Evolutionary conservation across 139 green algal genomes (phyloP).

Genomic region (Volvox reticuliferus): DNA sequence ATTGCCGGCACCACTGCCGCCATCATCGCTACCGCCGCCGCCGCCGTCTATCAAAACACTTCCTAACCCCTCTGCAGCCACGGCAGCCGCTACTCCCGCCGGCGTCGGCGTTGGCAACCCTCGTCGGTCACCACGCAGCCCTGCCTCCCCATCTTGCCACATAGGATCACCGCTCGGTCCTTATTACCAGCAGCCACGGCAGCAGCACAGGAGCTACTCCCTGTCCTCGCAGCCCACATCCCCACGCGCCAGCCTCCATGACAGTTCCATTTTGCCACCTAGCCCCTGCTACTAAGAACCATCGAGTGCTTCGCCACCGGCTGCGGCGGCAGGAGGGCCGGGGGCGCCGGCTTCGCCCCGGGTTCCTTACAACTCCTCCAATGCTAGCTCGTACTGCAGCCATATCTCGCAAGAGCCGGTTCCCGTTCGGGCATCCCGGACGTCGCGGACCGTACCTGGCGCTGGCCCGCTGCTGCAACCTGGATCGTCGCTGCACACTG

Average conservation of each 20-base stretch:
- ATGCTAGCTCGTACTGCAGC: too few relatives aligned
- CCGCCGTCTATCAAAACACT: neutral
- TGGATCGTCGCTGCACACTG: too few relatives aligned
- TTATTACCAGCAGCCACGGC: neutral
- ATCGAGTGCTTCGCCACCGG: neutral
- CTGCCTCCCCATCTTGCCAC: neutral
- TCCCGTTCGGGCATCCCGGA: neutral
- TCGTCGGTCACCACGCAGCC: neutral
- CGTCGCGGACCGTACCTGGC: neutral
- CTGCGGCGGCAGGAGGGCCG: too few relatives aligned
- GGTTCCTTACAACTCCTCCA: too few relatives aligned
- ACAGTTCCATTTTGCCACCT: neutral
- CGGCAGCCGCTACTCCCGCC: neutral
- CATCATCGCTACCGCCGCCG: neutral
- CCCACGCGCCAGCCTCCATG: neutral
- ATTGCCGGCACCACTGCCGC: neutral
- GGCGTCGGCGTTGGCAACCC: neutral
- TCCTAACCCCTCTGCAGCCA: too few relatives aligned
- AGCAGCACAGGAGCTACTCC: neutral
- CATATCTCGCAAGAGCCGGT: too few relatives aligned
- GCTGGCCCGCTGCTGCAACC: too few relatives aligned
- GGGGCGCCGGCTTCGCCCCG: too few relatives aligned
- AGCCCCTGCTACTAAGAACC: neutral
- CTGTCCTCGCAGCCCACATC: neutral
- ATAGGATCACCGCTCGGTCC: neutral